Evolutionary conservation across 1,139 yeast species (phyloP).

Genomic region (Kodamaea ohmeri): DNA sequence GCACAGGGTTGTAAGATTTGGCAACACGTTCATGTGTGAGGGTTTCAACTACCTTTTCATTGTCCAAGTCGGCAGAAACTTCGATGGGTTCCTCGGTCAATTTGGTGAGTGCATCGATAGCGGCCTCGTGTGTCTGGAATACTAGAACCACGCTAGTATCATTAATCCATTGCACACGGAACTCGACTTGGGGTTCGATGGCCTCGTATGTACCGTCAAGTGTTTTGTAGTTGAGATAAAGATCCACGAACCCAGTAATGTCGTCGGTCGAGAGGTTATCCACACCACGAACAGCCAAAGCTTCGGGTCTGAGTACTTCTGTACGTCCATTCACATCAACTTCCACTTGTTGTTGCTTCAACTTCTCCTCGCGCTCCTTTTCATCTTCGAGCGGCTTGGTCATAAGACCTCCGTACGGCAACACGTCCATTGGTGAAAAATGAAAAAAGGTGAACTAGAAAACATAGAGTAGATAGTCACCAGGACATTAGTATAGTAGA

Average conservation of each 20-base stretch:
- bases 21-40: constrained; percentile 36
- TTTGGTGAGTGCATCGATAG: constrained; percentile 37
- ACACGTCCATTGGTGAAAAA: constrained; percentile 29
- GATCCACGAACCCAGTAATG: constrained; percentile 54
- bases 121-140: constrained; percentile 46
- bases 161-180: constrained; percentile 67
- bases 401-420: constrained; percentile 46
- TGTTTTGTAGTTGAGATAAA: constrained; percentile 42
- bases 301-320: constrained; percentile 43
- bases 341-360: constrained; percentile 35
- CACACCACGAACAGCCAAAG: constrained; percentile 59
- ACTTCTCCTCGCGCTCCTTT: constrained; percentile 29
- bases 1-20: constrained; percentile 37
- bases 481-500: no score
- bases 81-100: constrained; percentile 11
- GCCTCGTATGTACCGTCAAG: constrained; percentile 26
- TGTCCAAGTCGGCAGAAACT: constrained; percentile 12
- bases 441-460: background rate
- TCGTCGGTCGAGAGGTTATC: constrained; percentile 66
- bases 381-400: constrained; percentile 42
- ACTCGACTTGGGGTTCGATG: constrained; percentile 31
- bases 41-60: constrained; percentile 22
- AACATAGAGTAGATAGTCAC: no score
- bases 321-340: constrained; percentile 32
- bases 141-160: constrained; percentile 58